These are phyloP conservation scores for Platanus orientalis DNA, from an alignment of 164 flowering plant genomes.

Conservation along the genomic window DNA sequence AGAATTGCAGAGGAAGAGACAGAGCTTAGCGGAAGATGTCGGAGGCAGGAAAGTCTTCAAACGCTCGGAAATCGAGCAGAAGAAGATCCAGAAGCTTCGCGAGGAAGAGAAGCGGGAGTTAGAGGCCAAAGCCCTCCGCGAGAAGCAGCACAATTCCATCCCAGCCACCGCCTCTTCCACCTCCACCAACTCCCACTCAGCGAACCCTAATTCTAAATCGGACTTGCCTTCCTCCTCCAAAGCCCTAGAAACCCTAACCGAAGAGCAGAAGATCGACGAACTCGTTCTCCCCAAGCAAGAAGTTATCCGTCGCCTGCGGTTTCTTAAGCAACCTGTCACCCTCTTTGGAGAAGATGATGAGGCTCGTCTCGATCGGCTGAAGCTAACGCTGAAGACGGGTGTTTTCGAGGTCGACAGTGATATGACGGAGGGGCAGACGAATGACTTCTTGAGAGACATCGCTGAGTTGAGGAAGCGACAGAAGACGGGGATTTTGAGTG, in stretches of 20 bases:
- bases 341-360: conserved; percentile 92
- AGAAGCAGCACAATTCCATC: conserved; percentile 9
- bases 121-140: conserved; percentile 58
- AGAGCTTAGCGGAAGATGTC: conserved; percentile 23
- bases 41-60: conserved; percentile 40
- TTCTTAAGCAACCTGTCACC: conserved; percentile 88
- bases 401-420: conserved; percentile 87
- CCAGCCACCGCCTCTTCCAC: conserved; percentile 3
- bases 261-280: conserved; percentile 77
- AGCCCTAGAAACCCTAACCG: conserved; percentile 37
- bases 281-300: conserved; percentile 75
- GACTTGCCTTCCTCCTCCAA: conserved; percentile 23
- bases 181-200: conserved; percentile 15
- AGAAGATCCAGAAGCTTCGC: conserved; percentile 51
- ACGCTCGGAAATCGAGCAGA: conserved; percentile 48
- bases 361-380: conserved; percentile 75
- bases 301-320: conserved; percentile 81
- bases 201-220: conserved; percentile 35
- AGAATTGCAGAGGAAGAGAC: conserved; percentile 33
- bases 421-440: conserved; percentile 97
- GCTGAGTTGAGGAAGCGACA: conserved; percentile 88
- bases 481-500: conserved; percentile 74
- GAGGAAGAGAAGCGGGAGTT: conserved; percentile 73
- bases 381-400: conserved; percentile 67
- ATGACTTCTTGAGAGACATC: conserved; percentile 88